Conservation (phyloP, 805 yeast species). For the Metschnikowia corniflorae region DNA sequence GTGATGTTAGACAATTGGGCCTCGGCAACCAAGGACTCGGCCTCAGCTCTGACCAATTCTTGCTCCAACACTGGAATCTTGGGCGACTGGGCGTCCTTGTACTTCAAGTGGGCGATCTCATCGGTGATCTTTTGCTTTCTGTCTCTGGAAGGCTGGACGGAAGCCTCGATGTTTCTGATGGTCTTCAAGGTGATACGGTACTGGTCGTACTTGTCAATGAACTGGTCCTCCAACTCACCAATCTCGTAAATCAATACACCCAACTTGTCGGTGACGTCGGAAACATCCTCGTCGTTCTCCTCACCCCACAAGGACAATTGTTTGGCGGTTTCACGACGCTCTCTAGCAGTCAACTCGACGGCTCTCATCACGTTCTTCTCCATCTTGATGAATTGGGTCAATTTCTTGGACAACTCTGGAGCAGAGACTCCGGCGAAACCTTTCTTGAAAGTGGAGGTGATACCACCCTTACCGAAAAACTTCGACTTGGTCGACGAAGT, state of each 20-base stretch:
- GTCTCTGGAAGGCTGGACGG: constrained; percentile 97
- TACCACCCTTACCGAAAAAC: constrained; percentile 72
- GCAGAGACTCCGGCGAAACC: constrained; percentile 88
- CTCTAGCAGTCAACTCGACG: constrained; percentile 87
- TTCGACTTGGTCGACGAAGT: constrained; percentile 67
- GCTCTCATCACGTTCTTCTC: constrained; percentile 96
- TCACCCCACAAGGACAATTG: constrained; percentile 98
- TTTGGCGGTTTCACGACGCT: constrained; percentile 94
- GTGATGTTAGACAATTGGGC: constrained; percentile 98
- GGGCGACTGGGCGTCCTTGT: constrained; percentile 97
- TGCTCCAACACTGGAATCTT: constrained; percentile 94
- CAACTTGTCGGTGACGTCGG: constrained; percentile 94
- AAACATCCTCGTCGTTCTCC: constrained; percentile 94
- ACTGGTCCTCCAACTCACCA: constrained; percentile 97
- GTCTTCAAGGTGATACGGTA: constrained; percentile 94
- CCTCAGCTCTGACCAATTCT: constrained; percentile 98
- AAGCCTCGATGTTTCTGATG: constrained; percentile 93
- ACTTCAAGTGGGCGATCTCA: constrained; percentile 95
- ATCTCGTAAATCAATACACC: constrained; percentile 94
- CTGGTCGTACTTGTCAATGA: constrained; percentile 96
- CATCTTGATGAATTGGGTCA: constrained; percentile 88
- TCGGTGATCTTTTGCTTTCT: constrained; percentile 97
- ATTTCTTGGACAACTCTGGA: constrained; percentile 90
- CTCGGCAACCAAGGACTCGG: constrained; percentile 97
- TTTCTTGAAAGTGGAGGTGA: constrained; percentile 70